Conservation (phyloP, 1,284 basidiomycete genomes). For the Phylloboletellus chloephorus region DNA sequence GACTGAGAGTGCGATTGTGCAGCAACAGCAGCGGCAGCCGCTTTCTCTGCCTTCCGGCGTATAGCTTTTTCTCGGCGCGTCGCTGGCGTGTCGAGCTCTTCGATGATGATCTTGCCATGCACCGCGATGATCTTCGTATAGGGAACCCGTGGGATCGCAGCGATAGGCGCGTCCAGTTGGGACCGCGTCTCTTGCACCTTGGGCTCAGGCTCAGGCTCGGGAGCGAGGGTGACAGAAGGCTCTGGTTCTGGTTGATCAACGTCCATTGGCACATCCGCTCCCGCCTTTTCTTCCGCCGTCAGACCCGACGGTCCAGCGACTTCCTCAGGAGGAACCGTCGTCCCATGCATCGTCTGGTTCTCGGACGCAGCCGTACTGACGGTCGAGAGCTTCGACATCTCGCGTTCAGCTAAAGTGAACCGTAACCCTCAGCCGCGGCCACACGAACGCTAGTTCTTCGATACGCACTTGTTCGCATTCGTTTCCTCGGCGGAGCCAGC, state of each 20-base stretch:
- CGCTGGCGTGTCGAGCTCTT: conserved; percentile 64
- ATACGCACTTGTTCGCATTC: conserved; percentile 44
- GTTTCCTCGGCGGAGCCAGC: conserved; percentile 46
- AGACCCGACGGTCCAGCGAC: conserved; percentile 24
- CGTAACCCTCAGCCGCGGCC: neutral
- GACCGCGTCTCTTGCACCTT: conserved; percentile 11
- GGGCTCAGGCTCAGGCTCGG: neutral
- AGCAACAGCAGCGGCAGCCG: conserved; percentile 19
- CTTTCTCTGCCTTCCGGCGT: conserved; percentile 43
- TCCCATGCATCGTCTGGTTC: conserved; percentile 37
- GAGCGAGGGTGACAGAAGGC: neutral
- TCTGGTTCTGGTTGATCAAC: conserved; percentile 14
- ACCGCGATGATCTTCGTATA: conserved; percentile 32
- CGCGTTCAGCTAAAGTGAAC: conserved; percentile 32
- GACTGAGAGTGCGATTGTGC: conserved; percentile 11
- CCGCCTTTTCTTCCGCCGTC: conserved; percentile 17
- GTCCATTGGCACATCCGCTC: conserved; percentile 16
- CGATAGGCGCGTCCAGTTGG: conserved; percentile 24
- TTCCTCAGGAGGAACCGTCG: conserved; percentile 16
- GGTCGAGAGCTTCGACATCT: conserved; percentile 45
- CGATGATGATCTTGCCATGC: conserved; percentile 51
- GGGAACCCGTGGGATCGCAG: conserved; percentile 25
- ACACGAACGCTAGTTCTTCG: neutral
- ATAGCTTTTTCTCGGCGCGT: conserved; percentile 53
- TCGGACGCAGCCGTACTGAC: conserved; percentile 47